Percentiles rank a stretch among this genome's conserved stretches.
These are phyloP conservation scores for Phaeosphaeria sp. DNA, from an alignment of 2,329 filamentous ascomycete species.

Conservation along the genomic window DNA sequence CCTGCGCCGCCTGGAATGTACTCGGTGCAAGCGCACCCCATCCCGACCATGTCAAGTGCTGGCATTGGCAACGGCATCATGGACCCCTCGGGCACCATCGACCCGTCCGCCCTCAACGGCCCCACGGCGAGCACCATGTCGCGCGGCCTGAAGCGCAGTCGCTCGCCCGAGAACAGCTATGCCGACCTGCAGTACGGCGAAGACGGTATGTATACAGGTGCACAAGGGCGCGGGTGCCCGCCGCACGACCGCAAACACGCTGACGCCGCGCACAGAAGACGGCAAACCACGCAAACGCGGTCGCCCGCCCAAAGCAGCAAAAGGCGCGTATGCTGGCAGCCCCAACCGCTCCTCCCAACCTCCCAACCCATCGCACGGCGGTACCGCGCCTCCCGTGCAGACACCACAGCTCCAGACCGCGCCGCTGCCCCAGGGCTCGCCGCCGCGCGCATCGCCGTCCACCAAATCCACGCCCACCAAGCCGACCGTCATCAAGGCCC, in stretches of 20 bases:
- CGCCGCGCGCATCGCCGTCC: constrained; percentile 69
- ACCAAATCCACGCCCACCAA: constrained; percentile 80
- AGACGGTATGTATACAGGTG: constrained; percentile 35
- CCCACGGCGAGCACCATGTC: constrained; percentile 10
- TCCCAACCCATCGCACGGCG: constrained; percentile 58
- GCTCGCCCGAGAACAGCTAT: constrained; percentile 49
- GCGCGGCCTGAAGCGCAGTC: constrained; percentile 51
- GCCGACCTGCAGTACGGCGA: constrained; percentile 41
- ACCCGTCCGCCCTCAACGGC: constrained; percentile 46
- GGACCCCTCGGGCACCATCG: constrained; percentile 51
- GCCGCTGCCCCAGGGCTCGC: constrained; percentile 58
- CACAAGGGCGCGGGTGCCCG: neutral
- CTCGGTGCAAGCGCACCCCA: constrained; percentile 46
- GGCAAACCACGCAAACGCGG: constrained; percentile 53
- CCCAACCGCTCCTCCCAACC: constrained; percentile 60
- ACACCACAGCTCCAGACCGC: constrained; percentile 63
- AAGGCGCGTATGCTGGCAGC: constrained; percentile 61
- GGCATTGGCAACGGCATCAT: constrained; percentile 50
- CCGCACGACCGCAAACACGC: constrained; percentile 3
- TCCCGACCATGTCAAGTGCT: constrained; percentile 49
- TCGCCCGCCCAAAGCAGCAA: constrained; percentile 66
- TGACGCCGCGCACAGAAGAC: constrained; percentile 33
- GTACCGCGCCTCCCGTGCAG: constrained; percentile 57
- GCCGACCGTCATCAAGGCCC: constrained; percentile 81
- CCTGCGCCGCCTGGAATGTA: constrained; percentile 49